Conservation (phyloP, 2,329 filamentous ascomycete genomes). For the Fusarium oligoseptatum region DNA sequence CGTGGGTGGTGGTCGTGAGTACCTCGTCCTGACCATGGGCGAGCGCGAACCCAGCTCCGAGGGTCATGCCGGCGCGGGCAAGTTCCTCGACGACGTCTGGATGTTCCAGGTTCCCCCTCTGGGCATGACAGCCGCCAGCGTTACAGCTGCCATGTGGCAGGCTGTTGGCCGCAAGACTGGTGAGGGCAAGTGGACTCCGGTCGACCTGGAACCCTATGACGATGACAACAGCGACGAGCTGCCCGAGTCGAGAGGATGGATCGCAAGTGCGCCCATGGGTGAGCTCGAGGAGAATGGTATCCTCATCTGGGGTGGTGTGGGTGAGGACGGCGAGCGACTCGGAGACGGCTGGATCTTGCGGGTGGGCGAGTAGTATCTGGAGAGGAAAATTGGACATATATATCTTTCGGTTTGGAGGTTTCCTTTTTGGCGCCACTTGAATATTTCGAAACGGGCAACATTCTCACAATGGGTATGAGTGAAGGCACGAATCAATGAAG, state of each 20-base stretch:
- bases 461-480: constrained; percentile 15
- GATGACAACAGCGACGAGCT: constrained; percentile 63
- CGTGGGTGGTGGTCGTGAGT: constrained; percentile 71
- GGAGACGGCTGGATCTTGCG: constrained; percentile 76
- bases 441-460: constrained; percentile 18
- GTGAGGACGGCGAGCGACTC: constrained; percentile 63
- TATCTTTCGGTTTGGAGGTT: constrained; percentile 9
- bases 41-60: constrained; percentile 64
- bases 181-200: constrained; percentile 70
- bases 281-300: constrained; percentile 72
- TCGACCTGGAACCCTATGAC: constrained; percentile 63
- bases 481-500: constrained; percentile 5
- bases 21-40: constrained; percentile 72
- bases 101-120: constrained; percentile 71
- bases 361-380: constrained; percentile 53
- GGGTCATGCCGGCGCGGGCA: constrained; percentile 65
- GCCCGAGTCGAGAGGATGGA: constrained; percentile 68
- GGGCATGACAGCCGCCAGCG: constrained; percentile 66
- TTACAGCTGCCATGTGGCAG: constrained; percentile 68
- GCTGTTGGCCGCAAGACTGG: constrained; percentile 66
- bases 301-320: constrained; percentile 72
- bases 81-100: constrained; percentile 73
- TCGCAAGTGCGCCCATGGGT: constrained; percentile 67
- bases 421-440: constrained; percentile 26
- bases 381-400: constrained; percentile 16